These are phyloP conservation scores for Pseudogymnoascus sp. DNA, from an alignment of 2,329 filamentous ascomycete species.

Conservation along the genomic window DNA sequence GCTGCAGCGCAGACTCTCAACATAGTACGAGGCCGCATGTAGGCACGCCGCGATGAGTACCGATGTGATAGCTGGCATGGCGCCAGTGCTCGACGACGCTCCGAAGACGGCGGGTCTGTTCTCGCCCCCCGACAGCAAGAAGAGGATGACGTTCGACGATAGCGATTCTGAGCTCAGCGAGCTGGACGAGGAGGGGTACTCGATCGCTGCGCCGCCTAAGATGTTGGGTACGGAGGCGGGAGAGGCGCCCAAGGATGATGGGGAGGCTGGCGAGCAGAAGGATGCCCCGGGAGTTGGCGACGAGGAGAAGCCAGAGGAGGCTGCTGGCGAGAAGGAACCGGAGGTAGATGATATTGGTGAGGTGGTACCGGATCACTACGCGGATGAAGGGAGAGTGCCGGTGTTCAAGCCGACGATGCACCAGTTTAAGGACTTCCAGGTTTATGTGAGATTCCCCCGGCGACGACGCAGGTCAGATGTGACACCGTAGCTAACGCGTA, in stretches of 20 bases:
- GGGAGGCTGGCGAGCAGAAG: conserved; percentile 13
- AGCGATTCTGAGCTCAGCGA: conserved; percentile 60
- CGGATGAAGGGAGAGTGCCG: conserved; percentile 69
- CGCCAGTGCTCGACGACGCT: conserved; percentile 9
- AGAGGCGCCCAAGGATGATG: conserved; percentile 5
- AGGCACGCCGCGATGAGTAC: conserved; percentile 19
- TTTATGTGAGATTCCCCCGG: conserved; percentile 57
- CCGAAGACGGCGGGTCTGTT: conserved; percentile 34
- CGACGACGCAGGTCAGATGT: neutral
- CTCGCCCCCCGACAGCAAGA: conserved; percentile 57
- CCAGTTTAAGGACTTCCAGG: conserved; percentile 89
- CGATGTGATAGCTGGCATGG: conserved; percentile 19
- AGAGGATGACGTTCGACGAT: conserved; percentile 47
- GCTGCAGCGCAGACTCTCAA: conserved; percentile 18
- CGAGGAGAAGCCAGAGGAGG: conserved; percentile 25
- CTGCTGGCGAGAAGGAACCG: neutral
- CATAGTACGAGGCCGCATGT: neutral
- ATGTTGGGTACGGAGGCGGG: neutral
- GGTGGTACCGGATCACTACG: conserved; percentile 79
- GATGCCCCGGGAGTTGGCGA: conserved; percentile 16
- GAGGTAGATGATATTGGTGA: conserved; percentile 61
- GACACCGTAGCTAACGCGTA: conserved; percentile 1
- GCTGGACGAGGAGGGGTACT: conserved; percentile 40
- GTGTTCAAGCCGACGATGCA: conserved; percentile 94
- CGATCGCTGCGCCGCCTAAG: conserved; percentile 9